These are phyloP conservation scores for Phytopythium oedochilum DNA, from an alignment of 352 stramenopile genomes.

Conservation along the genomic window DNA sequence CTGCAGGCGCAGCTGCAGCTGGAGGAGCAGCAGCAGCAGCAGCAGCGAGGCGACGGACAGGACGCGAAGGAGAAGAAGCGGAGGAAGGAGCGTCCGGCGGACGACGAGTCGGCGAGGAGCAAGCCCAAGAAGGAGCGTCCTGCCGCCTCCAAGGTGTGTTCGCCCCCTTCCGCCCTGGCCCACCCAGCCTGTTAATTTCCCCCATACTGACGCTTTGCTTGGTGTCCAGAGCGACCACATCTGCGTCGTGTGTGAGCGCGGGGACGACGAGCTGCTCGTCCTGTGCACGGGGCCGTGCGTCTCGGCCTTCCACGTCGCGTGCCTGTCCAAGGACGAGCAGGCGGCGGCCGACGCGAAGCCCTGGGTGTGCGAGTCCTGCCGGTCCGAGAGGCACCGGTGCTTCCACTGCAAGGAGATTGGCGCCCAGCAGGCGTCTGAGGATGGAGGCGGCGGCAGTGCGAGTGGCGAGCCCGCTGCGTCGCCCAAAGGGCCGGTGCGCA, in stretches of 20 bases:
- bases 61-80: not conserved
- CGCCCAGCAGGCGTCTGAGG: conserved; percentile 10
- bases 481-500: conserved; percentile 36
- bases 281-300: conserved; percentile 69
- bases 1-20: conserved; percentile 46
- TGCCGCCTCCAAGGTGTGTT: not conserved
- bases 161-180: not conserved
- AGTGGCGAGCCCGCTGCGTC: conserved; percentile 1
- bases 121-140: conserved; percentile 1
- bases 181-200: no score
- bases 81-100: conserved; percentile 4
- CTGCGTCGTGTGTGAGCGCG: conserved; percentile 61
- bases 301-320: conserved; percentile 60
- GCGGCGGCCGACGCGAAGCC: not conserved
- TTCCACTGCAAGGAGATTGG: conserved; percentile 78
- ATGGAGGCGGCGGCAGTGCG: not conserved
- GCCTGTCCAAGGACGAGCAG: conserved; percentile 20
- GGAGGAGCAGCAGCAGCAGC: conserved; percentile 18
- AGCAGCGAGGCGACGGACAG: not conserved
- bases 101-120: not conserved
- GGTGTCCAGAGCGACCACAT: conserved; percentile 44
- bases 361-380: conserved; percentile 66
- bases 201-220: not conserved
- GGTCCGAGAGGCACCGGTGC: conserved; percentile 52
- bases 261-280: conserved; percentile 37